Evolutionary conservation across 2,329 filamentous ascomycete species (phyloP), one percentile per base, ranked within the genome.

Genomic region (Erysiphe neolycopersici): DNA sequence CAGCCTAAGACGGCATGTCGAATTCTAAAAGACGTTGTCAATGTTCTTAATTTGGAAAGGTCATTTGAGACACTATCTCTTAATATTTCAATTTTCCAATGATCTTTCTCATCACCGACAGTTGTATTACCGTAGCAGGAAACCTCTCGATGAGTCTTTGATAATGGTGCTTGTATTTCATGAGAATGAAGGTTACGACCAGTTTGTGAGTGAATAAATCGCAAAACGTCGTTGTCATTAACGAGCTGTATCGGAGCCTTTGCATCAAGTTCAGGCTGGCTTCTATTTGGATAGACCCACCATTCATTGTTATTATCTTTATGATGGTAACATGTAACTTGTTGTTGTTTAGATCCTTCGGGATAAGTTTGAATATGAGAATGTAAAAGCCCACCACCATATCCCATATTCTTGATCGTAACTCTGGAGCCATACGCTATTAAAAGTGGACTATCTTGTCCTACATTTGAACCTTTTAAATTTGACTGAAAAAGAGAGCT

Each of bases 281-380:
- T 62, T 49, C 91, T 81, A 64, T 87, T 93, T 22, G 89, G 89
- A 60, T 94, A 94, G 62, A 98, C 85, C 64, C 91, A 93, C 89
- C 89, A 98, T 60, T 98, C 89, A 60, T 98, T 98, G 71, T 98
- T 98, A 59, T 87, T 71, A 66, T 98, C 89, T 61, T 98, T 98
- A 68, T 98, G 89, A 63, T 98, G 89, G 63, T 98, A 98, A 67
- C 91, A 98, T 49, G 89, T 98, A 48, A 98, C 77, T 60, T 98
- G 89, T 61, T 98, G 91, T 62, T 98, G 89, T 43, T 64, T 65
- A 33, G 89, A 95, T 30, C 87, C 89, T 57, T 94, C 85, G 0
- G 87, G 87, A 59, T 83, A 95, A 9, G 84, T 94, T 62, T 95
- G 87, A 48, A 94, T 73, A 66, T 95, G 89, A 37, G 85, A 94